Base-by-base conservation (phyloP, 2,329 filamentous ascomycete genomes). In the Leptographium flavum region DNA sequence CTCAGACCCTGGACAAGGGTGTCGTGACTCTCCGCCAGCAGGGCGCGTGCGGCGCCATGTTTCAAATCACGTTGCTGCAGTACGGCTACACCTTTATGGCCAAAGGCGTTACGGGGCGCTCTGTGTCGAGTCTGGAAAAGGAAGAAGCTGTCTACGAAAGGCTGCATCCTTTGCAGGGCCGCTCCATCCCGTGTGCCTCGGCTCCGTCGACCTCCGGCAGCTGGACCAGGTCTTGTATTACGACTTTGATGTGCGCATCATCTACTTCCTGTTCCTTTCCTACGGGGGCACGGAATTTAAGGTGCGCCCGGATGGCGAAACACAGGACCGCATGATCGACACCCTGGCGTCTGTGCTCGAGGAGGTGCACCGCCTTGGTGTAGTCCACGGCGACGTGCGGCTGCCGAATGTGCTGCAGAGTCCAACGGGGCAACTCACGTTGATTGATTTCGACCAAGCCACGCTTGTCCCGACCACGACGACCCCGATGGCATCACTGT, bases 41-140 rank as follows among this genome's bases (percentile, higher is more conserved):
- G 27, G 60, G 65, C 5, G 51, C 62, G 1, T 56, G 59, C 6
- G 58, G 63, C 19, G 61, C 59, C 7, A 52, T 68, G 7, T 69
- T 70, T 50, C 53, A 57, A 45, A 54, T 69, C 5, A 63, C 59
- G 10, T 55, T 70, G 37, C 52, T 61, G 25, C 54, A 49, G 2
- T 59, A 67, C 49, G 58, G 63, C 49, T 70, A 69, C 53, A 65
- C 59, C 3, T 62, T 70, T 37, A 54, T 63, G 25, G 53, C 58
- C 39, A 70, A 71, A 50, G 60, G 60, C 25, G 38, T 27, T 7
- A 40, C 25, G 13, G 27, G 27, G 3, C 27, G 27, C 8, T 28
- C 27, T 9, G 27, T 28, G 27, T 11, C 27, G 13, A 28, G 3
- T 3, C 5, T 28, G 27, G 8, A 28, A 28, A 28, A 28, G 27